Conservation (phyloP, 1,139 yeast species). For the Arxiozyma telluris region DNA sequence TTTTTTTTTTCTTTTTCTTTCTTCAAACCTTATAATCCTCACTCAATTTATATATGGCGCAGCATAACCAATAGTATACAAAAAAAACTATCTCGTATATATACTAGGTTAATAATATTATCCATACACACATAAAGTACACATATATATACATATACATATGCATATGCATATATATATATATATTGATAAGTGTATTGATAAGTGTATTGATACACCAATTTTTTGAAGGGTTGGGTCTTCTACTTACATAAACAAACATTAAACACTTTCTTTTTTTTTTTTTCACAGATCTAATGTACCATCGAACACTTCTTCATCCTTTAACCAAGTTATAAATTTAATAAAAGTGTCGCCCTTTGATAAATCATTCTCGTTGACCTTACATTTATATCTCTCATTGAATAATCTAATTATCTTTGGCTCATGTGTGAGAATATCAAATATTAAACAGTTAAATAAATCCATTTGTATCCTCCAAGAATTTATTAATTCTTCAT, state of each 20-base stretch:
- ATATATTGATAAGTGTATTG: too few relatives aligned
- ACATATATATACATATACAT: too few relatives aligned
- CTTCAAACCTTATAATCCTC: too few relatives aligned
- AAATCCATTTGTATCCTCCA: conserved; percentile 21
- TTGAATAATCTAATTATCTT: conserved; percentile 10
- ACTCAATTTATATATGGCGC: too few relatives aligned
- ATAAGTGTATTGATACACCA: too few relatives aligned
- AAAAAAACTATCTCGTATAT: neutral
- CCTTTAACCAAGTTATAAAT: conserved; percentile 17
- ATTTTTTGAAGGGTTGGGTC: too few relatives aligned
- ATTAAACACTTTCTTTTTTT: neutral
- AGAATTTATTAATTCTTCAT: conserved; percentile 16
- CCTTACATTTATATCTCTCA: conserved; percentile 6
- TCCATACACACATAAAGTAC: too few relatives aligned
- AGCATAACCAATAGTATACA: too few relatives aligned
- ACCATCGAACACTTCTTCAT: conserved; percentile 13
- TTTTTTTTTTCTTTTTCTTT: too few relatives aligned
- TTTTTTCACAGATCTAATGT: neutral
- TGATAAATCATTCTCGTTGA: conserved; percentile 6
- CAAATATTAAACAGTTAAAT: conserved; percentile 15
- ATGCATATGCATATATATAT: too few relatives aligned
- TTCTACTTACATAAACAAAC: too few relatives aligned
- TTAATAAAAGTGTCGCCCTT: conserved; percentile 12
- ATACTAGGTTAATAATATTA: neutral
- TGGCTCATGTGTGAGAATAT: conserved; percentile 9